Conservation (phyloP, 345 rosid genomes). For the Dovyalis caffra region DNA sequence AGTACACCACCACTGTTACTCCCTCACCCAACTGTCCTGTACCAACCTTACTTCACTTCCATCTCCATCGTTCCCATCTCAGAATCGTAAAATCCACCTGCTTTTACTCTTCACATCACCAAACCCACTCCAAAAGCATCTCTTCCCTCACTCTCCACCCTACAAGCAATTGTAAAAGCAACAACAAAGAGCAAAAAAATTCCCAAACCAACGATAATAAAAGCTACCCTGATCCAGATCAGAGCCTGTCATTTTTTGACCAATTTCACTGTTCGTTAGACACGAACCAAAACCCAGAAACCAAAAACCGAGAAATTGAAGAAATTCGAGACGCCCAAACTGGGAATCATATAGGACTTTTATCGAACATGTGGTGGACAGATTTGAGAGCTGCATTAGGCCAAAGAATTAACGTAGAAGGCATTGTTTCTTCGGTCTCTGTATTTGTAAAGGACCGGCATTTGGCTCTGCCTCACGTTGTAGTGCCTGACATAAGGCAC, state of each 20-base stretch:
- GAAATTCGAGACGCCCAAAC: conserved; percentile 14
- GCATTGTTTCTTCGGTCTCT: conserved; percentile 59
- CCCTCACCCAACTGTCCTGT: conserved; percentile 38
- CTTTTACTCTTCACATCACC: conserved; percentile 30
- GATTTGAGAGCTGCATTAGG: conserved; percentile 86
- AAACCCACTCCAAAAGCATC: conserved; percentile 21
- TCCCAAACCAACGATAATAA: background rate
- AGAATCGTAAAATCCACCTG: conserved; percentile 28
- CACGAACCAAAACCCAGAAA: conserved; percentile 35
- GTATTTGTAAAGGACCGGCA: conserved; percentile 62
- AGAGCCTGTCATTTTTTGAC: conserved; percentile 27
- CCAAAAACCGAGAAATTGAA: conserved; percentile 26
- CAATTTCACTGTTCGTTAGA: conserved; percentile 40
- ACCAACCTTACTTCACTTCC: conserved; percentile 31
- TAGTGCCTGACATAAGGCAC: conserved; percentile 65
- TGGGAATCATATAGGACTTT: conserved; percentile 29
- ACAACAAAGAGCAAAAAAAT: conserved; percentile 25
- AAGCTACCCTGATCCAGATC: conserved; percentile 24
- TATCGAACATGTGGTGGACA: conserved; percentile 92
- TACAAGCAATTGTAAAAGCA: conserved; percentile 39
- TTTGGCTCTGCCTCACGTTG: conserved; percentile 75
- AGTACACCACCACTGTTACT: conserved; percentile 27
- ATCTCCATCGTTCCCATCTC: conserved; percentile 14
- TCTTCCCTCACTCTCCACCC: conserved; percentile 36
- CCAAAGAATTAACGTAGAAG: conserved; percentile 84